Percentiles rank a stretch among this genome's conserved stretches.
Conservation (phyloP, 2,329 filamentous ascomycete genomes). For the Alternaria tenuissima region DNA sequence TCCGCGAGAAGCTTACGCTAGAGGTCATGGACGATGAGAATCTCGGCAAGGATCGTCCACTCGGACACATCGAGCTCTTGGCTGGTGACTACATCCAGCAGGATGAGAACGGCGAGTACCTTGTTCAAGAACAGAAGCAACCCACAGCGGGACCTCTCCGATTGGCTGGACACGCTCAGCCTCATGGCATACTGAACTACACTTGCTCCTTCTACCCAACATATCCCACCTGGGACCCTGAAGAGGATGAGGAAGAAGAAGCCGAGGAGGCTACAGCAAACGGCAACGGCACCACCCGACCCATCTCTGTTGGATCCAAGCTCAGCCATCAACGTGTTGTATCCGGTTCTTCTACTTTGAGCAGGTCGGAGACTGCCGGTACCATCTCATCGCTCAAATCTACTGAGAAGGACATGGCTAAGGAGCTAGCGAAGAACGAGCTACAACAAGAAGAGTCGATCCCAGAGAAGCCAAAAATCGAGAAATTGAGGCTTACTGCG, state of each 20-base stretch:
- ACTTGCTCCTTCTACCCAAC: conserved; percentile 90
- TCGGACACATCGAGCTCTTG: conserved; percentile 81
- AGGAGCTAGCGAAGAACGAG: conserved; percentile 58
- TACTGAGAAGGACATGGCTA: conserved; percentile 53
- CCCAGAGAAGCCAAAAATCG: conserved; percentile 64
- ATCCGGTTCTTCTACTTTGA: conserved; percentile 33
- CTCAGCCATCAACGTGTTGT: conserved; percentile 24
- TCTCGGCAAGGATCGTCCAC: conserved; percentile 85
- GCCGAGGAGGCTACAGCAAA: conserved; percentile 40
- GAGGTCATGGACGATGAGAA: conserved; percentile 98
- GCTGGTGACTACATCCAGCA: conserved; percentile 81
- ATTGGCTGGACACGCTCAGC: conserved; percentile 73
- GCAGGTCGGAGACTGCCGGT: conserved; percentile 47
- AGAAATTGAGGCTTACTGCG: conserved; percentile 79
- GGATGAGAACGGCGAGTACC: conserved; percentile 80
- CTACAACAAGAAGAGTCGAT: conserved; percentile 57
- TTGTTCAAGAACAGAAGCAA: conserved; percentile 78
- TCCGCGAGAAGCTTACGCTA: conserved; percentile 81
- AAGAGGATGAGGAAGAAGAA: conserved; percentile 72
- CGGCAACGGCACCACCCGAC: conserved; percentile 33
- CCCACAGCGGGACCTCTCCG: conserved; percentile 72
- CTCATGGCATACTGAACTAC: conserved; percentile 84
- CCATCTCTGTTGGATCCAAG: conserved; percentile 34
- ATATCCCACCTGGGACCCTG: conserved; percentile 85
- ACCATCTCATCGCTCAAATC: conserved; percentile 54